These are phyloP conservation scores for Leavenworthia alabamica DNA, from an alignment of 345 rosid species.

Conservation along the genomic window DNA sequence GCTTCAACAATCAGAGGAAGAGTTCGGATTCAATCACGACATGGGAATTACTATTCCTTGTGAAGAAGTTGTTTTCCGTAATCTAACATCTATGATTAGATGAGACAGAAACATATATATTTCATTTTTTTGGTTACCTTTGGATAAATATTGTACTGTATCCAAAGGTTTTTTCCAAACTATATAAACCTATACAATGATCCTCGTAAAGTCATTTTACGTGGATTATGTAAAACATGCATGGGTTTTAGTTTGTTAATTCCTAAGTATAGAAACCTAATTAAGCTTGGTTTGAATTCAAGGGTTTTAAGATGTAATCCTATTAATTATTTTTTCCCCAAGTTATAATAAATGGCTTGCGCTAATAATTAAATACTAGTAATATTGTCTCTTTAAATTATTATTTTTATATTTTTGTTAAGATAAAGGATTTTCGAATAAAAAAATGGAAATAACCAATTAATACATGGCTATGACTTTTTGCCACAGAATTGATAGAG, in stretches of 20 bases:
- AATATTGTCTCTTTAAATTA: not conserved
- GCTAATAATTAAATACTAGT: not conserved
- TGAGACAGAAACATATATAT: conserved; percentile 25
- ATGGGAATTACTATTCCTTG: conserved; percentile 97
- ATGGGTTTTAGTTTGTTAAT: conserved; percentile 22
- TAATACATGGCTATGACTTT: not conserved
- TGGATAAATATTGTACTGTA: conserved; percentile 12
- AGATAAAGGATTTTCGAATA: not conserved
- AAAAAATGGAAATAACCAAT: not conserved
- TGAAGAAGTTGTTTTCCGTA: conserved; percentile 80
- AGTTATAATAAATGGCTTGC: conserved; percentile 10
- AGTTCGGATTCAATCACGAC: conserved; percentile 83
- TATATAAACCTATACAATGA: conserved; percentile 12
- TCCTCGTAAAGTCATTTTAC: not conserved
- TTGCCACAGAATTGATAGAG: not conserved
- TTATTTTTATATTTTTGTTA: not conserved
- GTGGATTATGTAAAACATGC: conserved; percentile 7
- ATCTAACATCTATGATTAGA: conserved; percentile 70
- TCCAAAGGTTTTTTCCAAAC: conserved; percentile 11
- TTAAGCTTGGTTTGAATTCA: conserved; percentile 7
- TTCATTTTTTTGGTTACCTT: not conserved
- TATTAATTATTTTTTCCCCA: conserved; percentile 6
- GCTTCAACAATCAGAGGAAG: conserved; percentile 85
- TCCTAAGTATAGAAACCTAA: not conserved
- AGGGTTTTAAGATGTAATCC: not conserved